A percentile compares a stretch with the other conserved stretches of the same genome.
Evolutionary conservation across 441 rosid species (phyloP).

Genomic region (Dalechampia spathulata): DNA sequence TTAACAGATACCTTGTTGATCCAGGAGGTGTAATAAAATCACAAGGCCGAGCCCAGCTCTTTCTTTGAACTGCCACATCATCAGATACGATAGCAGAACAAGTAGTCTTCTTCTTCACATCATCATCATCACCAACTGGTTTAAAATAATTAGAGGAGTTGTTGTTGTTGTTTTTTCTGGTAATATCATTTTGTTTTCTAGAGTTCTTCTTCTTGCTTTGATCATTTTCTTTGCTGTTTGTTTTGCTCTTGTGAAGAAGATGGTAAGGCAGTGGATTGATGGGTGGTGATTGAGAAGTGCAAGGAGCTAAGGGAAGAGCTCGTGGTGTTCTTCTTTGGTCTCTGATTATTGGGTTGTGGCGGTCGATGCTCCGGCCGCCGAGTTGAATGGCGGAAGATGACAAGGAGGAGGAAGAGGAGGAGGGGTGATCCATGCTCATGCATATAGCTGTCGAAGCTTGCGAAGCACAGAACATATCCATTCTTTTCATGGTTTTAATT

Average conservation of each 20-base stretch:
- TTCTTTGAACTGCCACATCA: slow-evolving; percentile 9
- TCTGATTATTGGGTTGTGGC: slow-evolving; percentile 88
- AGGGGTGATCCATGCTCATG: slow-evolving; percentile 48
- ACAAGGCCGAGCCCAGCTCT: slow-evolving; percentile 23
- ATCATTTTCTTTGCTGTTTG: slow-evolving; percentile 11
- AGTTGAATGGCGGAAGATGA: slow-evolving; percentile 28
- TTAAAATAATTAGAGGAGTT: slow-evolving; percentile 10
- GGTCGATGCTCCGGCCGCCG: slow-evolving; percentile 82
- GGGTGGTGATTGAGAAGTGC: slow-evolving; percentile 41
- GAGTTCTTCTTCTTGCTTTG: slow-evolving; percentile 23
- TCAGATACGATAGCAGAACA: not conserved
- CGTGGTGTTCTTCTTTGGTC: slow-evolving; percentile 59
- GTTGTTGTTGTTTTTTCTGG: slow-evolving; percentile 19
- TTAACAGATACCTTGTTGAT: slow-evolving; percentile 62
- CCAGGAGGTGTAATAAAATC: slow-evolving; percentile 62
- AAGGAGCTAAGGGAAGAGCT: slow-evolving; percentile 40
- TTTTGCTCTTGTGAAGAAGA: slow-evolving; percentile 36
- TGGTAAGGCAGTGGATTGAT: slow-evolving; percentile 50
- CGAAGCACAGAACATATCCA: slow-evolving; percentile 61
- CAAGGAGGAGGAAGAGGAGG: slow-evolving; percentile 37
- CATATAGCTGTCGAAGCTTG: slow-evolving; percentile 74
- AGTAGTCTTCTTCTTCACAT: slow-evolving; percentile 8
- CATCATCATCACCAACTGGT: not conserved
- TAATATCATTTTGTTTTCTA: slow-evolving; percentile 11
- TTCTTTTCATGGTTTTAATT: slow-evolving; percentile 28